Percentiles rank a stretch among this genome's conserved stretches.
Conservation (phyloP, 1,284 basidiomycete species). For the Pseudozyma pruni region DNA sequence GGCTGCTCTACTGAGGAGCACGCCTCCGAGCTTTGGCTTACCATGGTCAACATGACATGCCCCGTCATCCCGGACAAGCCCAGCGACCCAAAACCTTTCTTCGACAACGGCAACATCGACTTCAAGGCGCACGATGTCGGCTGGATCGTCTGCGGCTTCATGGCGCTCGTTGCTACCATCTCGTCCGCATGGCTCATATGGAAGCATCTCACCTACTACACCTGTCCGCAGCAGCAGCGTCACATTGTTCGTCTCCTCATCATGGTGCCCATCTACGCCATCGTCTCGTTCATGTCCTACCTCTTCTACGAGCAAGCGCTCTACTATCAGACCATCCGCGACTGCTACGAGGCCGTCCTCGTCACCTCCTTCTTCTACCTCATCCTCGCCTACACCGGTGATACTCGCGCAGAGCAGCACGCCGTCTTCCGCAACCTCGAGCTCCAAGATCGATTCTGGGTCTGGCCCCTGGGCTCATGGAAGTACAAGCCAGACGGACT, state of each 20-base stretch:
- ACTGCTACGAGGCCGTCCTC: conserved; percentile 63
- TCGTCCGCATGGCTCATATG: conserved; percentile 47
- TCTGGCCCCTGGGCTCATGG: conserved; percentile 76
- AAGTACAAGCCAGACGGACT: conserved; percentile 74
- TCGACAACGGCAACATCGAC: conserved; percentile 75
- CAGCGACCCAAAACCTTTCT: conserved; percentile 70
- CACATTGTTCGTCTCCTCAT: conserved; percentile 75
- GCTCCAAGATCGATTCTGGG: conserved; percentile 73
- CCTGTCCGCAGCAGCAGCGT: conserved; percentile 71
- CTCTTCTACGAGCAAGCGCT: conserved; percentile 72
- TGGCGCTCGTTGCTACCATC: conserved; percentile 68
- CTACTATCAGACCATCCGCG: conserved; percentile 66
- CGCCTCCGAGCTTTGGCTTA: conserved; percentile 3
- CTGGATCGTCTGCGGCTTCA: conserved; percentile 77
- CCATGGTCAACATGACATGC: conserved; percentile 52
- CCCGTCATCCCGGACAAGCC: conserved; percentile 47
- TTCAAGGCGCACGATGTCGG: conserved; percentile 74
- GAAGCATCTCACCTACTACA: conserved; percentile 77
- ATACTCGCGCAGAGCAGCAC: conserved; percentile 75
- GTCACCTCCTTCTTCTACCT: conserved; percentile 80
- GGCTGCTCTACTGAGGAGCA: neutral
- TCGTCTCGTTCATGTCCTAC: conserved; percentile 77
- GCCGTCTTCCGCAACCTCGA: conserved; percentile 72
- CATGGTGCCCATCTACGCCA: conserved; percentile 81
- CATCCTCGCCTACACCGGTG: conserved; percentile 78